Conservation (phyloP, 768 basidiomycete genomes). For the Galerina marginata region DNA sequence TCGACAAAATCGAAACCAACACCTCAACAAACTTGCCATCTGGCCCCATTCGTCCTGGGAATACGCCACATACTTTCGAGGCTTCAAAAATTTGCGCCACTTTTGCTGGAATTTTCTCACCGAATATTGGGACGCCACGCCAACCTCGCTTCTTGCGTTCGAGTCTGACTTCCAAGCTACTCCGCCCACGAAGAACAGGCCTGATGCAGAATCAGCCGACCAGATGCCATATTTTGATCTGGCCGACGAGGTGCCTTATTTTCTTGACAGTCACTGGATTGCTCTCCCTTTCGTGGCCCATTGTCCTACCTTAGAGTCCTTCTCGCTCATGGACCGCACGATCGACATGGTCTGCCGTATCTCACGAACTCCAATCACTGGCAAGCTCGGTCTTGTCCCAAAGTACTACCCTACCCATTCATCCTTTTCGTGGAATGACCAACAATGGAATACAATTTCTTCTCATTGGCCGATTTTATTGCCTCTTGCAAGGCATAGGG, state of each 20-base stretch:
- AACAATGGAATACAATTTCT: slow-evolving; percentile 24
- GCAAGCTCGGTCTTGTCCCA: slow-evolving; percentile 16
- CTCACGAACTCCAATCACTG: slow-evolving; percentile 4
- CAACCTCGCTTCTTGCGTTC: slow-evolving; percentile 23
- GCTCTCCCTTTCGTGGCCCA: slow-evolving; percentile 29
- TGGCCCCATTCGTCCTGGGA: slow-evolving; percentile 34
- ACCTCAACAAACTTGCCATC: slow-evolving; percentile 21
- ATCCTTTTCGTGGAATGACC: slow-evolving; percentile 19
- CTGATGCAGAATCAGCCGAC: not conserved
- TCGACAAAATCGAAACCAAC: slow-evolving; percentile 29
- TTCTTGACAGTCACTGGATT: slow-evolving; percentile 30
- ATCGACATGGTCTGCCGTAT: slow-evolving; percentile 29
- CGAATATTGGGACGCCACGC: slow-evolving; percentile 30
- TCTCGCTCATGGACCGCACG: slow-evolving; percentile 28
- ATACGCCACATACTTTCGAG: slow-evolving; percentile 25
- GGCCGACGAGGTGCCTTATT: slow-evolving; percentile 24
- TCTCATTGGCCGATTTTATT: slow-evolving; percentile 19
- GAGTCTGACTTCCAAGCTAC: slow-evolving; percentile 21
- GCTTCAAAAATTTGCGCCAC: slow-evolving; percentile 22
- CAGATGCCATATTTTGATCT: not conserved
- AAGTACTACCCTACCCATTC: slow-evolving; percentile 23
- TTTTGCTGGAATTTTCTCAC: slow-evolving; percentile 36
- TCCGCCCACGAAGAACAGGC: not conserved
- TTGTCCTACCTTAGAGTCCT: slow-evolving; percentile 24
- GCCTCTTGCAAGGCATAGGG: slow-evolving; percentile 3